A percentile compares a stretch with the other conserved stretches of the same genome.
phyloP scores from a whole-genome alignment of 257 asterid species.

The Gentiana macrophylla region DNA sequence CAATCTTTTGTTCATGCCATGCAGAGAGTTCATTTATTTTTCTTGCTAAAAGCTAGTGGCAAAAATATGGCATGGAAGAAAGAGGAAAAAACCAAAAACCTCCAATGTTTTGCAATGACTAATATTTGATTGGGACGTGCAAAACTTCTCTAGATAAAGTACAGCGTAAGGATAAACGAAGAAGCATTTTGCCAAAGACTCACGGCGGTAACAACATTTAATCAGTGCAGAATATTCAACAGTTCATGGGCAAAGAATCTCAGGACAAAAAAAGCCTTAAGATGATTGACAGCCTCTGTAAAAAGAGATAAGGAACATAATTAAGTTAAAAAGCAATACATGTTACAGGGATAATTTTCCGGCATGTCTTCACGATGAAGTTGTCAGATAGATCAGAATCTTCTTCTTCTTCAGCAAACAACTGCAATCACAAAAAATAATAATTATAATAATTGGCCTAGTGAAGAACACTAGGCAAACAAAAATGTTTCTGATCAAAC shows the following conservation, averaged over 20 bases:
- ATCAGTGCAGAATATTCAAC: too few relatives aligned
- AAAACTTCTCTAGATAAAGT: background rate
- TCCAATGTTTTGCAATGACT: too few relatives aligned
- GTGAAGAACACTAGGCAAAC: background rate
- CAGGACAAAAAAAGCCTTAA: too few relatives aligned
- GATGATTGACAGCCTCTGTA: too few relatives aligned
- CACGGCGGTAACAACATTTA: too few relatives aligned
- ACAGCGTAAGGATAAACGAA: too few relatives aligned
- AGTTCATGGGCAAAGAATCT: too few relatives aligned
- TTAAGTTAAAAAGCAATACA: conserved; percentile 32
- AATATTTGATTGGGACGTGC: background rate
- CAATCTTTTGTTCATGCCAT: too few relatives aligned
- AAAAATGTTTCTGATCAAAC: too few relatives aligned
- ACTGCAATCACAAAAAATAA: conserved; percentile 25
- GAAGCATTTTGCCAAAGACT: too few relatives aligned
- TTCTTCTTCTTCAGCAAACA: conserved; percentile 69
- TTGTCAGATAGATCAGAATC: conserved; percentile 84
- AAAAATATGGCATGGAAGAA: background rate
- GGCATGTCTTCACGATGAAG: conserved; percentile 93
- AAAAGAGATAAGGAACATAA: too few relatives aligned
- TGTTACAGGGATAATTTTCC: conserved; percentile 87
- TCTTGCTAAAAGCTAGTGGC: background rate
- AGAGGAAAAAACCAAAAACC: background rate
- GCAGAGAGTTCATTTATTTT: background rate
- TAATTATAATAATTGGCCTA: background rate